Conservation (phyloP, 805 yeast genomes). For the Jamesozyma piceae region DNA sequence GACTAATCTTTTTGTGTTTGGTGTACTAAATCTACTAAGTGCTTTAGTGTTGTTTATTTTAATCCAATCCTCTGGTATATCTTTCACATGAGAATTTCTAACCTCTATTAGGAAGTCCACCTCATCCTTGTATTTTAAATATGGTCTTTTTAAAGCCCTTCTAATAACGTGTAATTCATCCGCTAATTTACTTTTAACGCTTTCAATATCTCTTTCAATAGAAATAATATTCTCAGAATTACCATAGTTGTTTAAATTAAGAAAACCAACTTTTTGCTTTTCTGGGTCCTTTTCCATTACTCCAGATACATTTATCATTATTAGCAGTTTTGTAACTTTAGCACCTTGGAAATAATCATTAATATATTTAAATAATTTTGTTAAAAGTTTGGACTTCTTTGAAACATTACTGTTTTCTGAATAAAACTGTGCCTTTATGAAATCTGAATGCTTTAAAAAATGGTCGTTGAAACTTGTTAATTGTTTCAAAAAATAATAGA, state of each 20-base stretch:
- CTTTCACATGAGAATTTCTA: slow-evolving; percentile 44
- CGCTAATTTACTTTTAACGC: slow-evolving; percentile 39
- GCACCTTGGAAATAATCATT: slow-evolving; percentile 27
- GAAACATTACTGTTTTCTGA: slow-evolving; percentile 9
- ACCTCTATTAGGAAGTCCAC: slow-evolving; percentile 74
- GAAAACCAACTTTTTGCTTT: slow-evolving; percentile 38
- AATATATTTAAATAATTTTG: slow-evolving; percentile 32
- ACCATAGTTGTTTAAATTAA: slow-evolving; percentile 31
- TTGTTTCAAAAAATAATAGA: slow-evolving; percentile 43
- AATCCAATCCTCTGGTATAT: slow-evolving; percentile 67
- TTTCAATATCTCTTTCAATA: slow-evolving; percentile 33
- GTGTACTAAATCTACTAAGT: slow-evolving; percentile 66
- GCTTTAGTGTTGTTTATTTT: slow-evolving; percentile 61
- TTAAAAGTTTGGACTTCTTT: slow-evolving; percentile 30
- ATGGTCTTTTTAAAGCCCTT: slow-evolving; percentile 43
- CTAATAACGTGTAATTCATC: slow-evolving; percentile 45
- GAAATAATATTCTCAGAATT: slow-evolving; percentile 35
- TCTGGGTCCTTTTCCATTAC: slow-evolving; percentile 40
- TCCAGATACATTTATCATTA: slow-evolving; percentile 46
- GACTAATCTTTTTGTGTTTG: slow-evolving; percentile 42
- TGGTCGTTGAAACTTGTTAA: slow-evolving; percentile 32
- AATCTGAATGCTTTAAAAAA: slow-evolving; percentile 25
- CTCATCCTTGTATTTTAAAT: slow-evolving; percentile 47
- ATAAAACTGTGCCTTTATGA: slow-evolving; percentile 23
- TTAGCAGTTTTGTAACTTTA: slow-evolving; percentile 31